Base-by-base conservation (phyloP, 2,329 filamentous ascomycete genomes). In the Cladophialophora exuberans region DNA sequence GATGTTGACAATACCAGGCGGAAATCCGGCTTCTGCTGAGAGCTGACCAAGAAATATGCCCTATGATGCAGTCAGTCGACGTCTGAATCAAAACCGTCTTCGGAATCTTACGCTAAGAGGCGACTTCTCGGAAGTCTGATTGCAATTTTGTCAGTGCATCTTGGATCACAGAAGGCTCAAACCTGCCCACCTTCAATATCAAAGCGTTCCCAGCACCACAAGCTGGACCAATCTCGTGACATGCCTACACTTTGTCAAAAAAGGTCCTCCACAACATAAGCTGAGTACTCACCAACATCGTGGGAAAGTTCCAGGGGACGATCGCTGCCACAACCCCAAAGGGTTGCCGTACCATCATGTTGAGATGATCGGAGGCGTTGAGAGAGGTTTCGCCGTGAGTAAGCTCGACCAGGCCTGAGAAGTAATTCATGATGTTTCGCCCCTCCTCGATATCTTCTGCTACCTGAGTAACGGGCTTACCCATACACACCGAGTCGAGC, bases 401-500 rank as follows among this genome's bases (percentile, higher is more conserved):
- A 11, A 38, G 26, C 28, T 53, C 50, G 20, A 53, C 42, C 20
- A 38, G 50, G 11, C 50, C 50, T 3, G 50, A 22, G 42, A 53
- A 53, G 22, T n/a, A 53, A 20, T 53, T 53, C 11, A 25, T 46
- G 25, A 53, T 53, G 23, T 46, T 39, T 3, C 50, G 26, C 4
- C 22, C 50, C 11, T 35, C 33, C 17, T 53, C 50, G 15, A 53
- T 22, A n/a, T 53, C 50, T 17, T 18, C 50, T 11, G 9, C 23
- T 6, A n/a, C 80, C 11, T 84, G 81, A 2, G 76, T 70, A 69
- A 88, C 89, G 2, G 87, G 85, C 71, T 92, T 91, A 69, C 88
- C 89, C 65, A 90, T 92, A 70, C 93, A 88, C 79, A 88, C 86
- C 0, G 87, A 86, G 73, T 94, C 88, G 54, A 86, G 84, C 1